Evolutionary conservation across 164 flowering plant genomes (phyloP).

Genomic region (Litsea cubeba): DNA sequence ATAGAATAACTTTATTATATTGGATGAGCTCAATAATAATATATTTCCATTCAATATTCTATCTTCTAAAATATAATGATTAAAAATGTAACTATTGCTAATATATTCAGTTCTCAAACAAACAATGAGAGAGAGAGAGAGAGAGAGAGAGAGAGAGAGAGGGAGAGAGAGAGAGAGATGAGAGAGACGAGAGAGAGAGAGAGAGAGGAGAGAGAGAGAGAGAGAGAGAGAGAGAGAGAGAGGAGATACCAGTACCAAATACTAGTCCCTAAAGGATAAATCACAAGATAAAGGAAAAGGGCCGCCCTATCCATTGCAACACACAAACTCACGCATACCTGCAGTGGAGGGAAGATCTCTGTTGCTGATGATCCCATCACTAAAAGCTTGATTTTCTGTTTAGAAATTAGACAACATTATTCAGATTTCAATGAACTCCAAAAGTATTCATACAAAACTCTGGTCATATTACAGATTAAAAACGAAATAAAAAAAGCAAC

Average conservation of each 20-base stretch:
- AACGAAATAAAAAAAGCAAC: no score
- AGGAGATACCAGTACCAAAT: neutral
- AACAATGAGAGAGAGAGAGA: no score
- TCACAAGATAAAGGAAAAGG: neutral
- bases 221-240: neutral
- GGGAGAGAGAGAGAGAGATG: no score
- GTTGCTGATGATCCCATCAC: neutral
- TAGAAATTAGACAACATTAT: neutral
- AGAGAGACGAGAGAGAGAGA: no score
- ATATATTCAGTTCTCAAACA: neutral
- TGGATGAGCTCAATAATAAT: no score
- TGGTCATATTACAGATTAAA: no score
- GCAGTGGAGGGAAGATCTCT: slow-evolving; percentile 2
- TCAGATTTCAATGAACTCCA: neutral
- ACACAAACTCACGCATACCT: neutral
- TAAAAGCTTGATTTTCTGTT: neutral
- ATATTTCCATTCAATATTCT: neutral
- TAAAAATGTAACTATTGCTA: neutral
- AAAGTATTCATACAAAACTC: neutral
- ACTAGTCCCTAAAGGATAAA: no score
- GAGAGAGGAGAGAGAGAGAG: no score
- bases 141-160: no score
- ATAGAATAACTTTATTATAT: no score
- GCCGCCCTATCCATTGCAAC: neutral
- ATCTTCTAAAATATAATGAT: neutral